A percentile compares a stretch with the other conserved stretches of the same genome.
Conservation (phyloP, 2,329 filamentous ascomycete species). For the Alternaria metachromatica region DNA sequence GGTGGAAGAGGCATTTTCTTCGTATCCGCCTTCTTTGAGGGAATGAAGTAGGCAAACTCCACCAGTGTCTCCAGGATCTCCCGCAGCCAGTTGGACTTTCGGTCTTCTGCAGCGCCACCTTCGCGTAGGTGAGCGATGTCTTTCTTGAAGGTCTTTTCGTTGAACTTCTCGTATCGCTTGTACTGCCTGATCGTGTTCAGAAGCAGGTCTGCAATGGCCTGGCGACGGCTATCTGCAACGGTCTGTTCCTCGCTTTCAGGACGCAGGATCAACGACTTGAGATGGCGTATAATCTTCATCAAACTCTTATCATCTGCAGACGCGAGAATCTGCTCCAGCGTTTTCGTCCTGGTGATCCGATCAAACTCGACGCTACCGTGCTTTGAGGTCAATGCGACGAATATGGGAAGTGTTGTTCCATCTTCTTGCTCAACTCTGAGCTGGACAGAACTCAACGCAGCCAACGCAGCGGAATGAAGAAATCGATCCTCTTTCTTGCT, state of each 20-base stretch:
- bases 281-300: conserved; percentile 60
- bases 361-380: conserved; percentile 82
- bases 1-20: conserved; percentile 51
- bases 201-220: conserved; percentile 60
- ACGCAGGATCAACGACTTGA: conserved; percentile 55
- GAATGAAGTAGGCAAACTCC: conserved; percentile 59
- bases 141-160: conserved; percentile 37
- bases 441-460: conserved; percentile 75
- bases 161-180: conserved; percentile 36
- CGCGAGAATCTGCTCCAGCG: conserved; percentile 75
- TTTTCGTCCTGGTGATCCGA: conserved; percentile 83
- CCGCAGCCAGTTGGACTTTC: conserved; percentile 48
- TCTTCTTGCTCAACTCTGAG: conserved; percentile 65
- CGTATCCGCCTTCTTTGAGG: conserved; percentile 40
- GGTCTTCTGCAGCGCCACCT: conserved; percentile 8
- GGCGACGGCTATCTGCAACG: conserved; percentile 55
- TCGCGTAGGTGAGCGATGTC: conserved; percentile 25
- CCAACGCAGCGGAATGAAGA: conserved; percentile 73
- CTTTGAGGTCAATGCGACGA: conserved; percentile 72
- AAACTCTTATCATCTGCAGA: conserved; percentile 61
- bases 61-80: conserved; percentile 55
- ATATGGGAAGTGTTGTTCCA: conserved; percentile 64
- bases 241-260: conserved; percentile 56
- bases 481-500: conserved; percentile 44
- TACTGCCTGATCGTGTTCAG: conserved; percentile 57